Evolutionary conservation across 148 eudicot genomes (phyloP).

Genomic region (Vaccinium vitisidaea): DNA sequence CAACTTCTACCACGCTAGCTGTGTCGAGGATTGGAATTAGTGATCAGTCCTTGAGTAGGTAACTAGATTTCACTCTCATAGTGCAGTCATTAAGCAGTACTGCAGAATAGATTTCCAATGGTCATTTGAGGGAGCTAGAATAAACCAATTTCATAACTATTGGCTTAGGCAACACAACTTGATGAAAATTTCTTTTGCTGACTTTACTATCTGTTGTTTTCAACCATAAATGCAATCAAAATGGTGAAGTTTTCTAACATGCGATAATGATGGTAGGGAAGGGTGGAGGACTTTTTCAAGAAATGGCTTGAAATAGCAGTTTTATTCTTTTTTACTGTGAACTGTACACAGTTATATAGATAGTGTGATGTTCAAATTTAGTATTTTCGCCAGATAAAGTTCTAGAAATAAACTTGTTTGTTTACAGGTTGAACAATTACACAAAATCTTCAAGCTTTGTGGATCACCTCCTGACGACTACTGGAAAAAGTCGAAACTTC

Average conservation of each 20-base stretch:
- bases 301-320: not conserved
- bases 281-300: not conserved
- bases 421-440: slow-evolving; percentile 41
- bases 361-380: not conserved
- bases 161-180: not conserved
- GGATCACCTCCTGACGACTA: slow-evolving; percentile 40
- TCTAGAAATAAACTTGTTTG: not conserved
- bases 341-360: not conserved
- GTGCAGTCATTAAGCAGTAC: not conserved
- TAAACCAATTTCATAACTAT: not conserved
- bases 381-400: not conserved
- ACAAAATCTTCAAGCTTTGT: slow-evolving; percentile 46
- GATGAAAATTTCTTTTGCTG: not conserved
- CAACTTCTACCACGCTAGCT: not conserved
- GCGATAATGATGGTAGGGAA: not conserved
- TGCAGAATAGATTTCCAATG: not conserved
- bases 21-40: not conserved
- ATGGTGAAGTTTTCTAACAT: not conserved
- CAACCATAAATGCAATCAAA: not conserved
- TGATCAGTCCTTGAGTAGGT: not conserved
- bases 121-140: not conserved
- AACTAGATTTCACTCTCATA: not conserved
- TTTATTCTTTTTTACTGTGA: not conserved
- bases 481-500: slow-evolving; percentile 38
- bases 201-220: not conserved